Evolutionary conservation across 1,284 basidiomycete species (phyloP).

Genomic region (Leccinum cinnamomeum): DNA sequence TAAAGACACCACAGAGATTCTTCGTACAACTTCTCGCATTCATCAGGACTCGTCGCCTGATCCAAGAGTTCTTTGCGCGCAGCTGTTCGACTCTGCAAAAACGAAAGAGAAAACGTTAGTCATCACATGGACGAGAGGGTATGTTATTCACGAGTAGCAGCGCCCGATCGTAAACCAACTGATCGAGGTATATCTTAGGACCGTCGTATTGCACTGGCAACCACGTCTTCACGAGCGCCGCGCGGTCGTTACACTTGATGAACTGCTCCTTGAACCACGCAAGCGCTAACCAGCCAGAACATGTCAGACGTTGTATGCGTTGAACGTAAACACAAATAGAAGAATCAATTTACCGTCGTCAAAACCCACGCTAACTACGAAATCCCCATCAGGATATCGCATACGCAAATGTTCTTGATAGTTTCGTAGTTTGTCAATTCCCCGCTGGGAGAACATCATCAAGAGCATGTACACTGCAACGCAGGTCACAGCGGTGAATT

Average conservation of each 20-base stretch:
- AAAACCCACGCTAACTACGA: slow-evolving; percentile 71
- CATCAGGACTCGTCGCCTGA: slow-evolving; percentile 70
- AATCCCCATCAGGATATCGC: slow-evolving; percentile 71
- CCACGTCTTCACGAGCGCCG: slow-evolving; percentile 79
- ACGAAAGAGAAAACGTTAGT: slow-evolving; percentile 1
- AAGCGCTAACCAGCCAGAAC: slow-evolving; percentile 46
- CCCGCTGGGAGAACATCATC: slow-evolving; percentile 90
- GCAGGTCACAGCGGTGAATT: slow-evolving; percentile 78
- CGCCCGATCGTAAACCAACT: slow-evolving; percentile 80
- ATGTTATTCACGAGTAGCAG: slow-evolving; percentile 55
- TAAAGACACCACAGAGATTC: slow-evolving; percentile 92
- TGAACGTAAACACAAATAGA: neutral
- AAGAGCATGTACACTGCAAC: slow-evolving; percentile 93
- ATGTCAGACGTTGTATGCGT: slow-evolving; percentile 2
- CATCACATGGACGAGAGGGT: neutral
- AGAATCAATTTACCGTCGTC: slow-evolving; percentile 59
- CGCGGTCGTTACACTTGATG: slow-evolving; percentile 73
- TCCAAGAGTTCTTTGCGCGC: slow-evolving; percentile 90
- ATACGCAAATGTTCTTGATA: slow-evolving; percentile 75
- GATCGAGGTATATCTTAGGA: slow-evolving; percentile 74
- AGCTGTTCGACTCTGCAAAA: slow-evolving; percentile 82
- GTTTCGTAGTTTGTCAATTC: slow-evolving; percentile 74
- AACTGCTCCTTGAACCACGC: slow-evolving; percentile 79
- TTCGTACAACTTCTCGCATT: slow-evolving; percentile 93
- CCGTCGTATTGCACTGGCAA: slow-evolving; percentile 70